These are phyloP conservation scores for Cordyceps farinosa DNA, from an alignment of 2,329 filamentous ascomycete genomes.

Conservation along the genomic window DNA sequence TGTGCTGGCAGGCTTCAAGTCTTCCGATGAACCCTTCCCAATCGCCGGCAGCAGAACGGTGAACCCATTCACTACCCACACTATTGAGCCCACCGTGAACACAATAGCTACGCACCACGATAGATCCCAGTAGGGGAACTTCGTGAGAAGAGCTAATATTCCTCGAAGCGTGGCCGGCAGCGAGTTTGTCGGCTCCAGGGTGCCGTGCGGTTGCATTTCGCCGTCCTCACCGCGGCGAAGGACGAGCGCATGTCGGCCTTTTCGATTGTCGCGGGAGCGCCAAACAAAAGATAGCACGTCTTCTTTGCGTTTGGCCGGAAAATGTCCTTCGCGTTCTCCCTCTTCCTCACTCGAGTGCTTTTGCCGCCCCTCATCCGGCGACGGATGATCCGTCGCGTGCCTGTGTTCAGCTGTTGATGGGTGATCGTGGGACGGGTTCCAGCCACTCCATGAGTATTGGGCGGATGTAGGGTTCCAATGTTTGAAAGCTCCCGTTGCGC, in stretches of 20 bases:
- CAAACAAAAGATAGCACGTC: background rate
- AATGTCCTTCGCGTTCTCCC: background rate
- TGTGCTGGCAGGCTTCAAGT: background rate
- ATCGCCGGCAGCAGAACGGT: background rate
- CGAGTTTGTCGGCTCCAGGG: slow-evolving; percentile 2
- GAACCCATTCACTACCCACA: slow-evolving; percentile 6
- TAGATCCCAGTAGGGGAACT: slow-evolving; percentile 2
- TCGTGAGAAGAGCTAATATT: background rate
- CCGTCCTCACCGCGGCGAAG: slow-evolving; percentile 6
- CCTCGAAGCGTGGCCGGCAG: background rate
- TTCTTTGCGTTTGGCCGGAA: background rate
- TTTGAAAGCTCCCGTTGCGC: background rate
- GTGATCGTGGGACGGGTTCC: background rate
- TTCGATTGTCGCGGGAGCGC: slow-evolving; percentile 10
- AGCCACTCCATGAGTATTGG: background rate
- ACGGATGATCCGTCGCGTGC: background rate
- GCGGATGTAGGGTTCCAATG: background rate
- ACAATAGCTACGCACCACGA: slow-evolving; percentile 3
- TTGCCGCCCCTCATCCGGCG: no score
- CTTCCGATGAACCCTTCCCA: background rate
- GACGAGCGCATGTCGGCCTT: slow-evolving; percentile 4
- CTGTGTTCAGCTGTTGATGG: background rate
- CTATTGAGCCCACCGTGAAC: background rate
- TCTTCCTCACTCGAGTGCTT: background rate
- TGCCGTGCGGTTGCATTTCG: background rate